Percentiles rank a stretch among this genome's conserved stretches.
phyloP scores from a whole-genome alignment of 352 stramenopile species.

The Phytophthora tubulina region DNA sequence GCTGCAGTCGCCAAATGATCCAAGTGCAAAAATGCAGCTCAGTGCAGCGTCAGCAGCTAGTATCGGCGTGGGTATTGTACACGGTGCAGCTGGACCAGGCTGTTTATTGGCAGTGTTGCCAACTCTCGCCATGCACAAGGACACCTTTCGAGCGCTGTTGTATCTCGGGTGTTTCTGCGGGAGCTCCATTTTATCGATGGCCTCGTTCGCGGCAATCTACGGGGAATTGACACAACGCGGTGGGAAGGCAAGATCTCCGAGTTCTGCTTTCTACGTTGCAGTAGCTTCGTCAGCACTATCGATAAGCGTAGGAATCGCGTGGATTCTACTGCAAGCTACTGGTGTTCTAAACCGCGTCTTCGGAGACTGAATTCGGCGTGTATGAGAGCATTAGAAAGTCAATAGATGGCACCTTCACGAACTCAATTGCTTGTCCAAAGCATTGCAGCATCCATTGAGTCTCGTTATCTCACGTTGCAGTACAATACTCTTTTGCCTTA shows the following conservation, averaged over 20 bases:
- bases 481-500: slow-evolving; percentile 23
- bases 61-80: slow-evolving; percentile 79
- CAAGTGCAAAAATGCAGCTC: slow-evolving; percentile 11
- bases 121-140: slow-evolving; percentile 81
- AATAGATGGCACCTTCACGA: not conserved
- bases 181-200: slow-evolving; percentile 91
- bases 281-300: slow-evolving; percentile 66
- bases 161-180: slow-evolving; percentile 91
- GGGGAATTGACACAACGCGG: slow-evolving; percentile 63
- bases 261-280: slow-evolving; percentile 59
- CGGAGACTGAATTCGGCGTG: slow-evolving; percentile 25
- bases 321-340: slow-evolving; percentile 73
- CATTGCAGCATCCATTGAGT: slow-evolving; percentile 9
- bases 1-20: slow-evolving; percentile 46
- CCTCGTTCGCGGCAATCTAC: slow-evolving; percentile 84
- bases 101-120: slow-evolving; percentile 88
- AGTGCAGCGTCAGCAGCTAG: slow-evolving; percentile 38
- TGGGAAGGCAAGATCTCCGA: slow-evolving; percentile 31
- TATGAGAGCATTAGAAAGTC: not conserved
- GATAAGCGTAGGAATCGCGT: slow-evolving; percentile 68
- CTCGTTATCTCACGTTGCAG: slow-evolving; percentile 9
- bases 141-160: slow-evolving; percentile 67
- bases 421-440: too few relatives aligned
- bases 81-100: slow-evolving; percentile 86
- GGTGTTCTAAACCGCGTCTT: slow-evolving; percentile 77